Base-by-base conservation (phyloP, 2,329 filamentous ascomycete genomes). In the Hypoxylon sp. region DNA sequence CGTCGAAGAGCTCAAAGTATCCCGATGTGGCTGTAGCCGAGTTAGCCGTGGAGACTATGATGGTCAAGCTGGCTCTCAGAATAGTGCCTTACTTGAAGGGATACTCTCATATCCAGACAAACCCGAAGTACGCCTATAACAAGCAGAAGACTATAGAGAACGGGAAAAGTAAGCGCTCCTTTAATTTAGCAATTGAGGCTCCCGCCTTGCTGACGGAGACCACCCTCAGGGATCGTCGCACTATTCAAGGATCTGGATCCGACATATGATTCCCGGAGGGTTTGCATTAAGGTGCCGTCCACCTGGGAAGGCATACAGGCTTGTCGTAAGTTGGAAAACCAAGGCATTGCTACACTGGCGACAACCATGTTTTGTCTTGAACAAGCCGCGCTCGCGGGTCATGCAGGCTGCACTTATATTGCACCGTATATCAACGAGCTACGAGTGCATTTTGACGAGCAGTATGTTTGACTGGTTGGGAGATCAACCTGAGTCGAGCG, bases 381-480 rank as follows among this genome's bases (percentile, higher is more conserved):
- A 44, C 89, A 91, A 74, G 89, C 88, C 0, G 81, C 82, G 1
- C 79, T 90, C 1, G 89, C 89, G 0, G 85, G 83, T 0, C 85
- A 89, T 55, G 86, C 84, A 0, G 82, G 84, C 3, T 91, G 88
- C 71, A 84, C 84, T 0, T 91, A 90, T 72, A 87, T 91, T 48
- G 88, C 89, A 0, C 89, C 90, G 0, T 91, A 90, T 68, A 86
- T 91, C 31, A 90, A 91, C 73, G 88, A 91, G 70, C 79, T 91
- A 44, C 86, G 85, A 69, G 89, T 90, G 4, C 88, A 91, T 72
- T 88, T 90, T 63, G 85, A 88, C 46, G 73, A 79, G 11, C 80
- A 77, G 82, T 87, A 75, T 71, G 79, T 75, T 2, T 33, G 3
- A 20, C 8, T 2, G 8, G 42, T 5, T 11, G 35, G 14, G n/a